phyloP scores from a whole-genome alignment of 2,329 filamentous ascomycete genomes.

The Verticillium nonalfalfae region DNA sequence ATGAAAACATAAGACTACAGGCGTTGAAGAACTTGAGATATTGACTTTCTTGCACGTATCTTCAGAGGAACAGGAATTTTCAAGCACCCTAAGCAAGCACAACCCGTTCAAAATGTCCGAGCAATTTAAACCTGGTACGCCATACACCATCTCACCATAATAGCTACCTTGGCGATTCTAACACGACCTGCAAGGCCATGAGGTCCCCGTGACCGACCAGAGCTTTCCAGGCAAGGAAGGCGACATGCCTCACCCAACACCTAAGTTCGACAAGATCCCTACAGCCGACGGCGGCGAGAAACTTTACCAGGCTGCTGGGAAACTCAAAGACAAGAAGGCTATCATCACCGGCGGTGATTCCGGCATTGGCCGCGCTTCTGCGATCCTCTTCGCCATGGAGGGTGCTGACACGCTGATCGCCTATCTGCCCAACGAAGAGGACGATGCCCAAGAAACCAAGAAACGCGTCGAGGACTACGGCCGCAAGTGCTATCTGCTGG shows the following conservation, averaged over 20 bases:
- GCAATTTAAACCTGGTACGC: slow-evolving; percentile 14
- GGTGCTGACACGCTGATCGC: slow-evolving; percentile 68
- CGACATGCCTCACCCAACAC: slow-evolving; percentile 46
- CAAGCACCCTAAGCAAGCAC: not conserved
- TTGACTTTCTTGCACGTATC: not conserved
- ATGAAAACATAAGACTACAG: not conserved
- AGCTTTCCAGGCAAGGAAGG: slow-evolving; percentile 35
- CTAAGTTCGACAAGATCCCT: slow-evolving; percentile 59
- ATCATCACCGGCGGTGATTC: slow-evolving; percentile 78
- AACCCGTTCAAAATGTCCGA: not conserved
- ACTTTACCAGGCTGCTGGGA: slow-evolving; percentile 68
- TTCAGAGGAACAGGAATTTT: not conserved
- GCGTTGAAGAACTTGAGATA: not conserved
- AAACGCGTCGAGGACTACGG: slow-evolving; percentile 62
- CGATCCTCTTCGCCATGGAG: slow-evolving; percentile 75
- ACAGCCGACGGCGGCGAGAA: slow-evolving; percentile 61
- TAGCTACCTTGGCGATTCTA: not conserved
- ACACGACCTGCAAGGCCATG: slow-evolving; percentile 20
- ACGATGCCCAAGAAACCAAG: slow-evolving; percentile 71
- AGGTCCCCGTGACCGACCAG: slow-evolving; percentile 32
- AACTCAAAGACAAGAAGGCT: slow-evolving; percentile 68
- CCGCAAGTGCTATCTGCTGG: slow-evolving; percentile 55
- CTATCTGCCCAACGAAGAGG: slow-evolving; percentile 69
- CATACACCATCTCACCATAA: not conserved
- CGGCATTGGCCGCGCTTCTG: slow-evolving; percentile 70